These are phyloP conservation scores for Rosa persica DNA, from an alignment of 306 rosid species.

Conservation along the genomic window DNA sequence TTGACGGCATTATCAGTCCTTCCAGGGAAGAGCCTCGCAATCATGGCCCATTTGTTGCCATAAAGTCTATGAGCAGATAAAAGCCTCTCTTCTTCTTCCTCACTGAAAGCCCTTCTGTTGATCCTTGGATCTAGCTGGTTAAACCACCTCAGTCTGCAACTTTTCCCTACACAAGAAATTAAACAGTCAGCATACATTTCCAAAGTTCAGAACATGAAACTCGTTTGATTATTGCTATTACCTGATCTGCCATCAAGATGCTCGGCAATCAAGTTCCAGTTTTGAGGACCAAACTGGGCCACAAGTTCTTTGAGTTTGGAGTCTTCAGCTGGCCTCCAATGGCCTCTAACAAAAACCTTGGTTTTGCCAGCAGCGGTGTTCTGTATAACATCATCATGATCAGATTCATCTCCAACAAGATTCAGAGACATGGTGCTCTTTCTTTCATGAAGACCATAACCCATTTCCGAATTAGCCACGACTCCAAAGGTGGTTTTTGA, in stretches of 20 bases:
- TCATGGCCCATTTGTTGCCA: slow-evolving; percentile 94
- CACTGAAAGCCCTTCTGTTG: slow-evolving; percentile 61
- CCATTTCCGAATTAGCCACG: slow-evolving; percentile 29
- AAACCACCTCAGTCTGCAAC: slow-evolving; percentile 96
- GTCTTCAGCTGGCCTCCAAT: slow-evolving; percentile 96
- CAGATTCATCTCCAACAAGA: slow-evolving; percentile 39
- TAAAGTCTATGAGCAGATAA: slow-evolving; percentile 59
- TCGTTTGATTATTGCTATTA: background rate
- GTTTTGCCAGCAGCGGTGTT: slow-evolving; percentile 26
- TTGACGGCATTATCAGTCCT: slow-evolving; percentile 93
- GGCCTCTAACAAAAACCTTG: slow-evolving; percentile 83
- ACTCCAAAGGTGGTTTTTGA: slow-evolving; percentile 13
- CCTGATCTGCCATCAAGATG: slow-evolving; percentile 89
- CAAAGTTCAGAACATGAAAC: background rate
- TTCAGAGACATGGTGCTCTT: slow-evolving; percentile 28
- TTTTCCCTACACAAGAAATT: slow-evolving; percentile 53
- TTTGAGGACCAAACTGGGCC: slow-evolving; percentile 81
- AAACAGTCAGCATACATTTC: background rate
- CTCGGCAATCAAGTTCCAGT: slow-evolving; percentile 90
- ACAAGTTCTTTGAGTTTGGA: slow-evolving; percentile 78
- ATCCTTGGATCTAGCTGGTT: slow-evolving; percentile 87
- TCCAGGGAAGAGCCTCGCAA: slow-evolving; percentile 82
- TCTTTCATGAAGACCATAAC: slow-evolving; percentile 17
- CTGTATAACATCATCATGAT: slow-evolving; percentile 8
- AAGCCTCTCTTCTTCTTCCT: slow-evolving; percentile 79